Evolutionary conservation across 768 basidiomycete species (phyloP), one percentile per base, ranked within the genome.

Genomic region (Cyclocybe cylindracea): DNA sequence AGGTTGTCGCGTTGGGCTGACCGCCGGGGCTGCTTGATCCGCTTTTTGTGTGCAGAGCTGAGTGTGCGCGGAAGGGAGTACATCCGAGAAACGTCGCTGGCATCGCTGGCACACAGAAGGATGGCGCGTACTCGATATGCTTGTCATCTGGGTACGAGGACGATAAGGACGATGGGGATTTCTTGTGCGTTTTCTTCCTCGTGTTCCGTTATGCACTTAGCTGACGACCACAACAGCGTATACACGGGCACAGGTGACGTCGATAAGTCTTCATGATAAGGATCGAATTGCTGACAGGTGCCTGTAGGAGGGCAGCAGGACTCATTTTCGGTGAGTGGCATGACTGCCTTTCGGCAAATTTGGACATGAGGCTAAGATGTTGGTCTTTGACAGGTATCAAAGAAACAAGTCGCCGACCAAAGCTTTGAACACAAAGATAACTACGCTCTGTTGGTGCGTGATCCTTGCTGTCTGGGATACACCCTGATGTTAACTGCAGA

Each of bases 121-220:
- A 56, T 2, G 77, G 76, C 1, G 75, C 76, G 1, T 73, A 63
- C 51, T 78, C 77, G 0, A 67, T 79, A 16, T 70, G 71, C 33
- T 46, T 75, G 2, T 75, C 72, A 10, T 66, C 68, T 5, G 67
- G 70, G 2, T 78, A 79, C 41, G 69, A 70, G 38, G 77, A 78
- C 39, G 71, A 78, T 52, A 31, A 48, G 2, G 77, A 78, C 45
- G 43, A 67, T 0, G 76, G 77, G 7, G 66, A 76, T 2, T 59
- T 62, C 18, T 59, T 77, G 75, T 76, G 51, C 46, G 70, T 63
- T 8, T 29, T 24, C 14, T 43, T 18, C 24, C 24, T 44, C 13
- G 5, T 32, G 36, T 46, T 18, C n/a, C 39, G 16, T 45, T 33
- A 5, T 34, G 11, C 29, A n/a, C 38, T 24, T 24, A 3, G 24